phyloP scores from a whole-genome alignment of 148 eudicot species.

The Vaccinium myrtillus region DNA sequence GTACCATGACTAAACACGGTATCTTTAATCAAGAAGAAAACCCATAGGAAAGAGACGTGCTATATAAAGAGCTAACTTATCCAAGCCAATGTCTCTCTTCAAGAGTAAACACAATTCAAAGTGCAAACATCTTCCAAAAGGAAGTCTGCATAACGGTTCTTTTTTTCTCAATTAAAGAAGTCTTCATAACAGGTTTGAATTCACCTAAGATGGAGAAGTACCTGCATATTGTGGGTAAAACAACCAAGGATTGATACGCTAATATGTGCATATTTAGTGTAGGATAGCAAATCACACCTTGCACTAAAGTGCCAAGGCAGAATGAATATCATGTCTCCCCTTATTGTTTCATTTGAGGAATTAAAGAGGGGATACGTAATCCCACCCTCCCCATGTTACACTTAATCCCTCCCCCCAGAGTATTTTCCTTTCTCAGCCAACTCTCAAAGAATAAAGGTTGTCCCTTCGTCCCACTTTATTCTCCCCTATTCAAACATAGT shows the following conservation, averaged over 20 bases:
- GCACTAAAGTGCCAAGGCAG: background rate
- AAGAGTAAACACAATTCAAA: background rate
- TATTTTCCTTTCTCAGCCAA: background rate
- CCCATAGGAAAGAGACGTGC: background rate
- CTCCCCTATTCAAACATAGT: background rate
- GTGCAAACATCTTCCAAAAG: background rate
- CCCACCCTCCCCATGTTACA: background rate
- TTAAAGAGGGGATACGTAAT: background rate
- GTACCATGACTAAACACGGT: background rate
- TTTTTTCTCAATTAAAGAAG: too few relatives aligned
- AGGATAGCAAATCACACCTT: background rate
- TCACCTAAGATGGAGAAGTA: background rate
- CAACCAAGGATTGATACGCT: background rate
- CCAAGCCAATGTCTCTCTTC: background rate
- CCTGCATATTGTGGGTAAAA: background rate
- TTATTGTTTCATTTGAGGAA: background rate
- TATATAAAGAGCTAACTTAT: background rate
- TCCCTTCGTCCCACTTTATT: background rate
- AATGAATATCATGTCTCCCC: background rate
- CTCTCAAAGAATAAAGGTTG: background rate
- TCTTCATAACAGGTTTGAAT: too few relatives aligned
- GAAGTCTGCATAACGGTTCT: background rate
- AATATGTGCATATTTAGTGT: background rate
- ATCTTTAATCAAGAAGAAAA: background rate
- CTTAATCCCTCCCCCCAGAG: background rate